Evolutionary conservation across 2,329 filamentous ascomycete species (phyloP), one percentile per base, ranked within the genome.

Genomic region (Monilinia fructigena): DNA sequence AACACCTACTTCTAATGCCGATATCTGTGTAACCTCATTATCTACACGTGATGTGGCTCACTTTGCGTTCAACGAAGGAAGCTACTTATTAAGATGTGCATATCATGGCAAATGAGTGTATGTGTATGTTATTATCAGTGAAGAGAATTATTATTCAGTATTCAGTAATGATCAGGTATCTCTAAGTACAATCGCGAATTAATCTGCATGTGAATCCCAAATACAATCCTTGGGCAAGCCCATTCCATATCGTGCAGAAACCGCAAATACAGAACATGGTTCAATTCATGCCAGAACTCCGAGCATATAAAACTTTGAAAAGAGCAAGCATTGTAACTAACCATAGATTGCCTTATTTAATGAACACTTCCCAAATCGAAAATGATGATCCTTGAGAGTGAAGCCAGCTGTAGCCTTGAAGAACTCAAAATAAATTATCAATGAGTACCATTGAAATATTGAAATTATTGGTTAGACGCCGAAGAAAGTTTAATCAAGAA

Each of bases 21-120:
- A 50, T 50, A 61, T 50, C 28, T 20, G 50, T 35, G 31, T 35
- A 35, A 35, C 31, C 35, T 28, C 12, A 28, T 28, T 50, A 61
- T 61, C 58, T 61, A 61, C 58, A 61, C 58, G 58, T 61, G 58
- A 61, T 50, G 45, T 50, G 28, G 58, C 45, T 50, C 47, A 26
- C 14, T 35, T 45, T n/a, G 18, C 4, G 38, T 18, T 18, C n/a
- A 12, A 20, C 10, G 50, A 45, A 28, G 23, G 23, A 48, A 23
- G 8, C 20, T 31, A 23, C 47, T 26, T n/a, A 23, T 59, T 23
- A 50, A 23, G n/a, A 61, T 60, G 8, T 2, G 28, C 28, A 38
- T 31, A 7, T 60, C 58, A 26, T 50, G 2, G 5, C 28, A 50
- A 8, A 14, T 50, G n/a, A 20, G 45, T 38, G 31, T 35, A 26